Percentiles rank a stretch among this genome's conserved stretches.
These are phyloP conservation scores for Colletotrichum eremochloae DNA, from an alignment of 2,329 filamentous ascomycete genomes.

Conservation along the genomic window DNA sequence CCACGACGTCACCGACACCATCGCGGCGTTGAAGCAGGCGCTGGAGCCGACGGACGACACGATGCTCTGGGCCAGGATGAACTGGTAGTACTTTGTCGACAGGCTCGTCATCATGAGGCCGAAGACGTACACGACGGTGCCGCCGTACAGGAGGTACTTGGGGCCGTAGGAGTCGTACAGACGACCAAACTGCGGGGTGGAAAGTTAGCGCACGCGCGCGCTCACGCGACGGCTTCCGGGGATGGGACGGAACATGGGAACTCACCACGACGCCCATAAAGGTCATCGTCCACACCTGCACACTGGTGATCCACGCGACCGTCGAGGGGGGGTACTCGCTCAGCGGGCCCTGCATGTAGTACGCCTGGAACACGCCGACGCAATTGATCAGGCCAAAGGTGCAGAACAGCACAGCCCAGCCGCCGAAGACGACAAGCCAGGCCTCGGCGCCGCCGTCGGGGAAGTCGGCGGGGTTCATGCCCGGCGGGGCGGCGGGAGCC, in stretches of 20 bases:
- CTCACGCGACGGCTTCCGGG: too few relatives aligned
- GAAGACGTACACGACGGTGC: conserved; percentile 70
- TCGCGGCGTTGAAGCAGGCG: conserved; percentile 58
- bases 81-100: conserved; percentile 58
- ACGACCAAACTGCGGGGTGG: conserved; percentile 61
- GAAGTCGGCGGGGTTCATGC: conserved; percentile 63
- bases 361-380: conserved; percentile 69
- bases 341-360: conserved; percentile 66
- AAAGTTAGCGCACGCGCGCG: neutral
- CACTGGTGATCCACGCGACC: conserved; percentile 71
- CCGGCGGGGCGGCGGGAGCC: conserved; percentile 25
- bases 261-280: conserved; percentile 63
- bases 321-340: conserved; percentile 62
- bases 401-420: conserved; percentile 59
- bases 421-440: conserved; percentile 68
- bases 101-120: conserved; percentile 76
- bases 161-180: conserved; percentile 76
- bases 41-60: conserved; percentile 58
- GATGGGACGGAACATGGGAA: conserved; percentile 7
- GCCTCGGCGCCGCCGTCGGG: conserved; percentile 71
- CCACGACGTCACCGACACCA: conserved; percentile 63
- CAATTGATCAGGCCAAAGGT: conserved; percentile 61
- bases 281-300: conserved; percentile 63
- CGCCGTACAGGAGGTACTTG: conserved; percentile 65
- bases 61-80: conserved; percentile 59